Evolutionary conservation across 352 stramenopile species (phyloP).

Genomic region (Pythium sp.): DNA sequence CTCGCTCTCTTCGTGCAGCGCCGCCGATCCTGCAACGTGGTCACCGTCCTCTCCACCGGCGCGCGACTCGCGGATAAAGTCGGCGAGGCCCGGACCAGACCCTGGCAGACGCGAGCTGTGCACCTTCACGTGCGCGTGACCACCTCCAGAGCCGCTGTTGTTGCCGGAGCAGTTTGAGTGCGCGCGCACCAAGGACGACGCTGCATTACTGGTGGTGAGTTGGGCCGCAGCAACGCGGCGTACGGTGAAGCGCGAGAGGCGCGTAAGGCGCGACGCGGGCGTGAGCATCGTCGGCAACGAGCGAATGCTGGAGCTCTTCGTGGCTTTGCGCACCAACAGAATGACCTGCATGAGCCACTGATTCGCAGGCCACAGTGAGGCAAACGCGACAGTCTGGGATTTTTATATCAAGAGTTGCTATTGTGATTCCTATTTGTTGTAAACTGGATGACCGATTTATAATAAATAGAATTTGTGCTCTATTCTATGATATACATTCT

Average conservation of each 20-base stretch:
- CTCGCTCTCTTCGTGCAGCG: slow-evolving; percentile 47
- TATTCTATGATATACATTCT: neutral
- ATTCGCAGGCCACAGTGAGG: neutral
- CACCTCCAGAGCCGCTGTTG: slow-evolving; percentile 10
- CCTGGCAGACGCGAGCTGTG: slow-evolving; percentile 36
- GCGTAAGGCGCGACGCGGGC: slow-evolving; percentile 6
- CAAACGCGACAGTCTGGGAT: neutral
- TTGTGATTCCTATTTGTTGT: neutral
- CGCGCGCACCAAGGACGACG: slow-evolving; percentile 8
- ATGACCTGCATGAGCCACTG: slow-evolving; percentile 1
- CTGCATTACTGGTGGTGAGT: neutral
- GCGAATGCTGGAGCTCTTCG: neutral
- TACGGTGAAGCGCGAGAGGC: slow-evolving; percentile 4
- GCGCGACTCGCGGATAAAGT: slow-evolving; percentile 69
- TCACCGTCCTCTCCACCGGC: slow-evolving; percentile 10
- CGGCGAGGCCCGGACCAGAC: slow-evolving; percentile 51
- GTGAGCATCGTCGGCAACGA: slow-evolving; percentile 10
- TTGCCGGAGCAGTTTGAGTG: slow-evolving; percentile 33
- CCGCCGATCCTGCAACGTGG: slow-evolving; percentile 24
- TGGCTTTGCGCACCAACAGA: slow-evolving; percentile 10
- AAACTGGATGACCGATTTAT: neutral
- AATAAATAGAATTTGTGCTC: neutral
- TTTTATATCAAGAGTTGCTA: neutral
- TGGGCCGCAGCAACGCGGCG: neutral
- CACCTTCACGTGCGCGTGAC: slow-evolving; percentile 34